Evolutionary conservation across 225 moss, liverwort and hornwort species (phyloP), one percentile per base, ranked within the genome.

Genomic region (Anthoceros angustus): DNA sequence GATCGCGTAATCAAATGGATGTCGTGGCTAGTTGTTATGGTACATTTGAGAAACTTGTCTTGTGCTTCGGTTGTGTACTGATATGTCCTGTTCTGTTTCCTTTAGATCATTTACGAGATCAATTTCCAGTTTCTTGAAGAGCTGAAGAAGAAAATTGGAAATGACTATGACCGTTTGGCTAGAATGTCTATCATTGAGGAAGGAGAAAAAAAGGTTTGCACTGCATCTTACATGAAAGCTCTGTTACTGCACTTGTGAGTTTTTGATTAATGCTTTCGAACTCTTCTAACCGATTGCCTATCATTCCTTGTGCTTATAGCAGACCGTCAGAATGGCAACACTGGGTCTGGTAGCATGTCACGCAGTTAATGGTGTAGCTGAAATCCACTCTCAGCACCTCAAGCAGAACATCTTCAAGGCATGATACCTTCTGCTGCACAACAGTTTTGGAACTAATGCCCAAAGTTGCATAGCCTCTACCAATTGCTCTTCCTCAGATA

Each of bases 181-280:
- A 86, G 89, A 72, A 69, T 93, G 85, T 93, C 86, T 14, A 93
- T 93, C 71, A 85, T 93, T 64, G 92, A 93, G 61, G 86, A 87
- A 66, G 92, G 92, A 61, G 84, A 86, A 70, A 86, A 85, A 65
- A 87, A 89, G 86, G 92, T 55, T 18, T 7, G 55, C 55, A 46
- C 12, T 11, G 45, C 45, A 46, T 11, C 16, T 46, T 46, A 46
- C 16, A 32, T 32, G 32, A 32, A 32, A 32, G 32, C 32, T 32
- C 16, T 46, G 12, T 0, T 46, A 0, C 45, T 46, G 45, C 12
- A 11, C 45, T 46, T 46, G 12, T 6, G 16, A 46, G 6, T 46
- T 32, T 32, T 32, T 32, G 4, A 32, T 32, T 32, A 32, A 32
- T 32, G 4, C 2, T 32, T 32, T 32, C 2, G 32, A 32, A 32